These are phyloP conservation scores for Diplocarpon rosae DNA, from an alignment of 2,329 filamentous ascomycete genomes.

Conservation along the genomic window DNA sequence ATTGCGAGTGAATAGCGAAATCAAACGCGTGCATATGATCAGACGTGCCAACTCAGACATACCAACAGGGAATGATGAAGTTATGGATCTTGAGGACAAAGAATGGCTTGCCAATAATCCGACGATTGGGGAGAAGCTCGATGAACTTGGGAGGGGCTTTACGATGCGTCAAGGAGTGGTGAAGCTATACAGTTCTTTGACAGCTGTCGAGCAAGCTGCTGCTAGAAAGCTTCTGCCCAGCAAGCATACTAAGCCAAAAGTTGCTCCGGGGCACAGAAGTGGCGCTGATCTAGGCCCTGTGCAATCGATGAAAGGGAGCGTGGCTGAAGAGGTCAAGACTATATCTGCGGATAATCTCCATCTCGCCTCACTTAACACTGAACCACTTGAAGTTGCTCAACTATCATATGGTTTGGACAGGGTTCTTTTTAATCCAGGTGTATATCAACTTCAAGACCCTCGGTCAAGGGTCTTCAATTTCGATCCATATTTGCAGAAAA, in stretches of 20 bases:
- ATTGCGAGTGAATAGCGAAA: neutral
- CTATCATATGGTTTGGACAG: constrained; percentile 27
- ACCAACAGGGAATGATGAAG: no score
- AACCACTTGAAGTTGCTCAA: constrained; percentile 23
- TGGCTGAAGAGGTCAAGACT: constrained; percentile 19
- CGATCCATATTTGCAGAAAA: constrained; percentile 82
- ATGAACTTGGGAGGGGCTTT: no score
- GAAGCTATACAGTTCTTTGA: no score
- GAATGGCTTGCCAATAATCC: neutral
- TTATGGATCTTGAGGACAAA: neutral
- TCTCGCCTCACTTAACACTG: constrained; percentile 21
- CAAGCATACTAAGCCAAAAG: no score
- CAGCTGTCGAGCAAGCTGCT: no score
- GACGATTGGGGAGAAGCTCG: neutral
- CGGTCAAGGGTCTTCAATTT: constrained; percentile 90
- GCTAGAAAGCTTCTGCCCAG: no score
- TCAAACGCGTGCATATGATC: neutral
- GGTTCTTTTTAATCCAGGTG: constrained; percentile 90
- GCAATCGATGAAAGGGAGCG: neutral
- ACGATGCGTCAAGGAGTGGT: no score
- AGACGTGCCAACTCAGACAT: neutral
- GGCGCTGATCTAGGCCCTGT: neutral
- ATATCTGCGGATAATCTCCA: constrained; percentile 20
- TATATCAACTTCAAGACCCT: constrained; percentile 84
- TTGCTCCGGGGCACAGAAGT: no score